These are phyloP conservation scores for Achlya hypogyna DNA, from an alignment of 352 stramenopile genomes.

Conservation along the genomic window DNA sequence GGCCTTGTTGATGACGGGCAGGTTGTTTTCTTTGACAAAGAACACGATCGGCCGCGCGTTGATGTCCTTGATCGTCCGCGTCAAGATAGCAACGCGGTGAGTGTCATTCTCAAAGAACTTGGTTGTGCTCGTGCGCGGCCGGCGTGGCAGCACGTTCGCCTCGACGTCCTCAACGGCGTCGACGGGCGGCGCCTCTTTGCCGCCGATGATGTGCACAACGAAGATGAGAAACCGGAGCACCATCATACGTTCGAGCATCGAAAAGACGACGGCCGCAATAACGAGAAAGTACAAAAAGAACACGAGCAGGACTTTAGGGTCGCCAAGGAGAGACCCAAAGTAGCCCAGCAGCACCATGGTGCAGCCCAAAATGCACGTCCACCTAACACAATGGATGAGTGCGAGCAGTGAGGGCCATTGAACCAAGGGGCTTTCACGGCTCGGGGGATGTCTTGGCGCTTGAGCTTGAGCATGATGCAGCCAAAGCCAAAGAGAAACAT, in stretches of 20 bases:
- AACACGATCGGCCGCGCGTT: conserved; percentile 83
- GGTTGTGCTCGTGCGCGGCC: background rate
- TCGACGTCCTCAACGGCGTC: background rate
- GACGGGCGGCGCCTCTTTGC: background rate
- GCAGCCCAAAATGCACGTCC: conserved; percentile 65
- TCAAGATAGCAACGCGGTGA: background rate
- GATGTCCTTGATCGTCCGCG: conserved; percentile 33
- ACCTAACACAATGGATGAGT: too few relatives aligned
- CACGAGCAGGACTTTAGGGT: conserved; percentile 69
- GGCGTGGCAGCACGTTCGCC: background rate
- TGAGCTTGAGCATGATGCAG: conserved; percentile 89
- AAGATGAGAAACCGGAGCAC: conserved; percentile 68
- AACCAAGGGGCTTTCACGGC: conserved; percentile 71
- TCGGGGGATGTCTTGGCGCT: conserved; percentile 82
- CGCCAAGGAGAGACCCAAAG: conserved; percentile 53
- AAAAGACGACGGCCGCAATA: conserved; percentile 59
- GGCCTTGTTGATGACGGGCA: conserved; percentile 88
- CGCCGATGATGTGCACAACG: conserved; percentile 26
- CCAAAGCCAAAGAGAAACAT: conserved; percentile 89
- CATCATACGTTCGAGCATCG: conserved; percentile 74
- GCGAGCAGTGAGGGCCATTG: too few relatives aligned
- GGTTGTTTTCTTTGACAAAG: conserved; percentile 80
- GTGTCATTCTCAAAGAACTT: conserved; percentile 4
- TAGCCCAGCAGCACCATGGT: conserved; percentile 60
- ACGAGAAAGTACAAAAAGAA: conserved; percentile 73